Evolutionary conservation across 768 basidiomycete genomes (phyloP), one percentile per base, ranked within the genome.

Genomic region (Kwoniella mangroviensis): DNA sequence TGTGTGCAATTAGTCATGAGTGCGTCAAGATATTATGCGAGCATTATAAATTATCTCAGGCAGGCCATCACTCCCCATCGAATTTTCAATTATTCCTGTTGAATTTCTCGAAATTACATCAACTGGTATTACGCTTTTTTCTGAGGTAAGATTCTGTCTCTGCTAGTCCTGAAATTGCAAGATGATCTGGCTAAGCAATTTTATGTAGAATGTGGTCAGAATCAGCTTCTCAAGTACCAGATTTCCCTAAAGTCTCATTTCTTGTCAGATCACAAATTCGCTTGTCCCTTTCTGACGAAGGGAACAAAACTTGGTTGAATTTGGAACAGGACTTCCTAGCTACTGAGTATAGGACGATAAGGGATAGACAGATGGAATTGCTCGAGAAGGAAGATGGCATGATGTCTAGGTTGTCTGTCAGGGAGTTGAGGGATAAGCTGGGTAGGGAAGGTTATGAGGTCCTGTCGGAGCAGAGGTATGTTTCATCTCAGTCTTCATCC

Each of bases 301-400:
- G 66, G 11, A 59, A 58, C 17, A 78, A 78, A 58, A 72, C 77
- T 11, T 80, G 79, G 79, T 55, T 78, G 19, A 60, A 76, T 53
- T 73, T 80, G 4, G 79, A 80, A 52, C 71, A 73, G 51, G 77
- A 80, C 56, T 74, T 80, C 28, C 63, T 77, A 41, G 77, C 73
- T 22, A 74, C 72, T 7, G 75, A 78, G 41, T 80, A 80, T 64
- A 34, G 72, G 51, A 75, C 74, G 4, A 77, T 80, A 9, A 42
- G 79, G 55, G 79, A 80, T 59, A 41, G 75, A 40, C 79, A 80
- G 67, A 76, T 80, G 77, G 77, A 78, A 42, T 55, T 75, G 71
- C 67, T 80, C n/a, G 79, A 80, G 53, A 72, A 69, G 65, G 79
- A 80, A 53, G 79, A 78, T 65, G 79, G 77, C 19, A 71, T 75